Percentiles rank a stretch among this genome's conserved stretches.
Conservation (phyloP, 345 rosid genomes). For the Noccaea caerulescens region DNA sequence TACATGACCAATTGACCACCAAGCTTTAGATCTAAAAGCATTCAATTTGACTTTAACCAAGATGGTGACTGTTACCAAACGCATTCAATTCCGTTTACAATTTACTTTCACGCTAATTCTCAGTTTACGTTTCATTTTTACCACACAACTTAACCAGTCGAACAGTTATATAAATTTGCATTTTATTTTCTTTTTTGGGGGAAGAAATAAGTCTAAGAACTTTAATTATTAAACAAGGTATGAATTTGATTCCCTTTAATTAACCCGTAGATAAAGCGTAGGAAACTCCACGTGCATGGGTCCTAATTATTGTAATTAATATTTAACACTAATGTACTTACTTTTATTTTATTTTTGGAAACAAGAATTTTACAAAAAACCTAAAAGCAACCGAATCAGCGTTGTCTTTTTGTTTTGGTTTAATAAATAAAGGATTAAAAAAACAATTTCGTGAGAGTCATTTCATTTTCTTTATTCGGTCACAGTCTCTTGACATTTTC, state of each 20-base stretch:
- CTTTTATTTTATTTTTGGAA: neutral
- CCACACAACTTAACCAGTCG: neutral
- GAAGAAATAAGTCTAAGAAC: neutral
- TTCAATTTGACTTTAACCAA: slow-evolving; percentile 30
- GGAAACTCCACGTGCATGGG: slow-evolving; percentile 26
- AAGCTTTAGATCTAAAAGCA: slow-evolving; percentile 21
- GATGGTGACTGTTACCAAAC: slow-evolving; percentile 16
- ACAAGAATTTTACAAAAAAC: neutral
- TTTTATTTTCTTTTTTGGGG: neutral
- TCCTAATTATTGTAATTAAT: neutral
- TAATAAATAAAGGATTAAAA: slow-evolving; percentile 10
- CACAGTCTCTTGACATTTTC: slow-evolving; percentile 35
- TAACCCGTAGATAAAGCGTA: slow-evolving; percentile 37
- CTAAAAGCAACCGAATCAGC: slow-evolving; percentile 12
- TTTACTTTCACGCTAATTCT: neutral
- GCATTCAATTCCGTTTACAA: neutral
- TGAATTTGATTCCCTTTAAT: slow-evolving; percentile 26
- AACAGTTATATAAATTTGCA: neutral
- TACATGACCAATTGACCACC: neutral
- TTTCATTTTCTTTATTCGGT: slow-evolving; percentile 32
- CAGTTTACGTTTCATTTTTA: slow-evolving; percentile 23
- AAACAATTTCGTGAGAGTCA: slow-evolving; percentile 11
- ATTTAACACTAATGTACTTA: neutral
- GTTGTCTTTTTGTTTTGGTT: slow-evolving; percentile 13
- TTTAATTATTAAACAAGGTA: slow-evolving; percentile 34